Base-by-base conservation (phyloP, 441 rosid species). In the Erysimum cheiri region DNA sequence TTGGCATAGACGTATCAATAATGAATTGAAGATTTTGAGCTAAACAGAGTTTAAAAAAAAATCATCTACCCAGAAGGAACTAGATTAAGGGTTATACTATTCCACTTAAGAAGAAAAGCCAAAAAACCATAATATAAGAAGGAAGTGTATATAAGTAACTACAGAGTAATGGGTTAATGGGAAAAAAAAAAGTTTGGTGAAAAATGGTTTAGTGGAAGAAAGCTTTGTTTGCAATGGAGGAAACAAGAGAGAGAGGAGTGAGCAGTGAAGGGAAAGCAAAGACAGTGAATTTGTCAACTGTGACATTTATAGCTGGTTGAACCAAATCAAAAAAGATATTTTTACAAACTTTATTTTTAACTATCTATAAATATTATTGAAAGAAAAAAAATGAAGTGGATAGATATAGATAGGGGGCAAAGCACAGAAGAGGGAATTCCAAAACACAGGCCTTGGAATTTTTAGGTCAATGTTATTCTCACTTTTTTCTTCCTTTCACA, bases 171-270 rank as follows among this genome's bases (percentile, higher is more conserved):
- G 57, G 50, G 63, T 53, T 62, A 65, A 72, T 76, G 19, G 28
- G 43, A 59, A 26, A 24, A 22, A 37, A 65, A 47, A 64, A 35
- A 64, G 67, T 79, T 78, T 75, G 87, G 82, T 71, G 66, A 71
- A 82, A 82, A 60, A 78, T 81, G 84, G 85, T 82, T 46, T 80
- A 91, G 91, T 85, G 86, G 52, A 32, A 80, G 85, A 73, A 87
- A 82, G 87, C 92, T 89, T 63, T 89, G 78, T 87, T 87, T 93
- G 90, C 88, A 86, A 91, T 68, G 86, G 85, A 85, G 91, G 90
- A 88, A 86, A 85, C 82, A 77, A 72, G 59, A 71, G 44, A 68
- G 32, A 64, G 22, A 73, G 41, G 58, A 70, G 78, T 24, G 85
- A 81, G 49, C 67, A 84, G 89, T 84, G 73, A 86, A 80, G 83